Base-by-base conservation (phyloP, 768 basidiomycete genomes). In the Russula lepida region DNA sequence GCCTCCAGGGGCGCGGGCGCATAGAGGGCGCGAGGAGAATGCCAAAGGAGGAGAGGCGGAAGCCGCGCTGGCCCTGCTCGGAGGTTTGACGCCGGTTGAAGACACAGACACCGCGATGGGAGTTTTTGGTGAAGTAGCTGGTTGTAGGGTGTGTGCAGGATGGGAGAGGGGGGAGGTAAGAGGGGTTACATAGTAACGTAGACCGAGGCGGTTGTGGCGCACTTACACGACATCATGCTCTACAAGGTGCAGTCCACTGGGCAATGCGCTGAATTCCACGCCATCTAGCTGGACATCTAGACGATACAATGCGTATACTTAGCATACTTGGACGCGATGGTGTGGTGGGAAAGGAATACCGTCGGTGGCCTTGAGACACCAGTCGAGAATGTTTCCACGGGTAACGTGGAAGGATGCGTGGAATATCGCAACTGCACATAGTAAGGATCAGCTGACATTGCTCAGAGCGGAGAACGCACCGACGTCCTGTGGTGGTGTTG, bases 371-470 rank as follows among this genome's bases (percentile, higher is more conserved):
- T 84, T 89, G 32, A 87, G 69, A 47, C 79, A 83, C 90, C 91
- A 92, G 71, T 92, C 89, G 15, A 92, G 76, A 15, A 84, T 70
- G 70, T 90, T 91, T 15, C 90, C 90, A 65, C 82, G 80, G 23
- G 89, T 92, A 1, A 88, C 86, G 73, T 92, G 90, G 68, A 92
- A 92, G 6, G 88, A 89, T 19, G 85, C 79, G 72, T 92, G 89
- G 64, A 91, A 92, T 70, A 91, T 86, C 12, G 89, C 87, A 68
- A 89, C 89, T 91, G 66, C 50, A 35, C 3, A 35, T 13, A 9
- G 15, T 37, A 23, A 13, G 32, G 27, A 27, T 49, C 25, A 58
- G 50, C 2, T 6, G 15, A 37, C 35, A 37, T 6, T 17, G 35
- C 27, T n/a, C 6, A 23, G 28, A 1, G 21, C 3, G 17, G 32